Evolutionary conservation across 768 basidiomycete species (phyloP), one percentile per base, ranked within the genome.

Genomic region (Phylloporus sp.): DNA sequence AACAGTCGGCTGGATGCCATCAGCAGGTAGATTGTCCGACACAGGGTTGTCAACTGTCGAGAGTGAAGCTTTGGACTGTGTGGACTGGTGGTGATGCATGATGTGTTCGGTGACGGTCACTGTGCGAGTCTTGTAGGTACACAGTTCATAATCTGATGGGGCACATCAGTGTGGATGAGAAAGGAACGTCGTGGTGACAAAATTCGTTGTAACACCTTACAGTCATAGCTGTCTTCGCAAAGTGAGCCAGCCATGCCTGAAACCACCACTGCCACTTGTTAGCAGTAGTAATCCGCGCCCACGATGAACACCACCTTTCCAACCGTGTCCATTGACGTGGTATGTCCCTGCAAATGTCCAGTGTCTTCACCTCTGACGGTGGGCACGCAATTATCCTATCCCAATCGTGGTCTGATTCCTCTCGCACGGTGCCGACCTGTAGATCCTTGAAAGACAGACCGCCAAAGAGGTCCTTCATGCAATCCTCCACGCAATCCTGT

Each of bases 401-500:
- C 13, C 15, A 8, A 34, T 34, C 32, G 15, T 15, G 9, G 32
- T 34, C 32, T 29, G 6, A 10, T 7, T 6, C 4, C 15, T n/a
- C 1, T 16, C 18, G 27, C 24, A 11, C 5, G 20, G 4, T 23
- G 5, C 12, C 18, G 16, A 15, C 28, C 13, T n/a, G 6, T 59
- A 91, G 89, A 74, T 82, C 40, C 73, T 91, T 45, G 90, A 91
- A 67, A 80, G 89, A 23, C 78, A 76, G 45, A 84, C 79, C 16
- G 78, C 81, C 32, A 85, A 83, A 66, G 89, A 91, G 57, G 86
- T 85, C 39, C 77, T 92, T 6, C 79, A 77, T 49, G 89, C 82
- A 4, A 74, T 91, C 47, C 76, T 93, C n/a, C 91, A 92, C 60
- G 76, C 88, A 0, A 85, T 92, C 43, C 72, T 92, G 15, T 92